Evolutionary conservation across 2,329 filamentous ascomycete species (phyloP), one percentile per base, ranked within the genome.

Genomic region (Chrysosporium queenslandicum): DNA sequence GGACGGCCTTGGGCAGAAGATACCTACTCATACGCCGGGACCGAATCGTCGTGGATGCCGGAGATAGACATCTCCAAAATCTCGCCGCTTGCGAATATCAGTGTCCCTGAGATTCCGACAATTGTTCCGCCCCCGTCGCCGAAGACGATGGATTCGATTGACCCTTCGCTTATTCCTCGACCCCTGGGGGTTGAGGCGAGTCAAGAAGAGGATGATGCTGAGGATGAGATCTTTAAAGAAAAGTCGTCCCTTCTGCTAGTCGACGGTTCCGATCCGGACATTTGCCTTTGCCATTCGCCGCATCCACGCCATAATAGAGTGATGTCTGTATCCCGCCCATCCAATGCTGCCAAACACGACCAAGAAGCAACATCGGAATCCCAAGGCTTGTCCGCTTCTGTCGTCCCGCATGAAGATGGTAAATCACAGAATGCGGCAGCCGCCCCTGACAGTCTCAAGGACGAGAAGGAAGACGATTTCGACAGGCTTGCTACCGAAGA

Each of bases 271-370:
- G 50, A 40, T 21, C 41, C 46, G 3, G 54, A 47, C n/a, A 42
- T 55, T 16, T 55, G 54, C 8, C 42, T 53, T 23, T 55, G 54
- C 46, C 39, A 53, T 32, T 46, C 40, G 4, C 54, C 54, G 7
- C 54, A 55, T 18, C 54, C 54, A 14, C 50, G 54, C 4, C 54
- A 55, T 45, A 42, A 46, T 43, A 41, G 42, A 34, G 30, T 46
- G 2, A 27, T 49, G 32, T 37, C 45, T n/a, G 23, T 41, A 21
- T 40, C 45, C 11, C 49, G 40, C 8, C 20, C 41, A 2, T 9
- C 48, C n/a, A 51, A 32, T 27, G 39, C 20, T 43, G 8, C 32
- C 16, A 46, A 32, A 39, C 6, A 7, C 4, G 20, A 41, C 7
- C 25, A n/a, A 32, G 6, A 30, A 7, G 32, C 21, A 16, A 11